Percentiles rank a stretch among this genome's conserved stretches.
Conservation (phyloP, 139 green algal species). For the Chlamydomonas schloesseri region DNA sequence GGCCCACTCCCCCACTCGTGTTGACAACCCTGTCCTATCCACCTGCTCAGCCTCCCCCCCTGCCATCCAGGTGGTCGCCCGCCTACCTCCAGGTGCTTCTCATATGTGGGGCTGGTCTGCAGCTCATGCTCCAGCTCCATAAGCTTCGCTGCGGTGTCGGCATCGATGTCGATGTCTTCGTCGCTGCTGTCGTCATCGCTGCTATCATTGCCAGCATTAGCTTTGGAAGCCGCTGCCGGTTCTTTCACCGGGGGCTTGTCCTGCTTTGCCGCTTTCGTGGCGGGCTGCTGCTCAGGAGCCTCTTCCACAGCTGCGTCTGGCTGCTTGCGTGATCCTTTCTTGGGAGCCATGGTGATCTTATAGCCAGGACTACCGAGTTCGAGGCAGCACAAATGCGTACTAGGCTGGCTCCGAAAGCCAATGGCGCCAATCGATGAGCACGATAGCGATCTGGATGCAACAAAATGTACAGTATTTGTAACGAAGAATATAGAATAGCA, state of each 20-base stretch:
- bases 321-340: background rate
- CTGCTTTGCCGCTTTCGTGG: background rate
- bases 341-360: background rate
- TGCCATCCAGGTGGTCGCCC: too few species aligned
- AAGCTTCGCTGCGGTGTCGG: conserved; percentile 65
- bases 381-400: too few species aligned
- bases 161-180: conserved; percentile 54
- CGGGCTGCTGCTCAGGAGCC: background rate
- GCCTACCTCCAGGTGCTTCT: conserved; percentile 29
- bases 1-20: too few species aligned
- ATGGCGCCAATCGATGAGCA: too few species aligned
- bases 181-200: conserved; percentile 18
- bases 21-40: too few species aligned
- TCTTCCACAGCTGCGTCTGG: background rate
- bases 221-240: too few species aligned
- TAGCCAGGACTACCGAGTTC: too few species aligned
- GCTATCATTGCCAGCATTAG: background rate
- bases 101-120: conserved; percentile 62
- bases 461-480: too few species aligned
- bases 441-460: too few species aligned
- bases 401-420: too few species aligned
- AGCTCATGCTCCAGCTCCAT: conserved; percentile 75
- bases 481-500: too few species aligned
- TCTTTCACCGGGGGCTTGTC: background rate
- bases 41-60: background rate